Percentiles rank a stretch among this genome's conserved stretches.
These are phyloP conservation scores for Juncus effusus DNA, from an alignment of 176 grass and related monocot species.

Conservation along the genomic window DNA sequence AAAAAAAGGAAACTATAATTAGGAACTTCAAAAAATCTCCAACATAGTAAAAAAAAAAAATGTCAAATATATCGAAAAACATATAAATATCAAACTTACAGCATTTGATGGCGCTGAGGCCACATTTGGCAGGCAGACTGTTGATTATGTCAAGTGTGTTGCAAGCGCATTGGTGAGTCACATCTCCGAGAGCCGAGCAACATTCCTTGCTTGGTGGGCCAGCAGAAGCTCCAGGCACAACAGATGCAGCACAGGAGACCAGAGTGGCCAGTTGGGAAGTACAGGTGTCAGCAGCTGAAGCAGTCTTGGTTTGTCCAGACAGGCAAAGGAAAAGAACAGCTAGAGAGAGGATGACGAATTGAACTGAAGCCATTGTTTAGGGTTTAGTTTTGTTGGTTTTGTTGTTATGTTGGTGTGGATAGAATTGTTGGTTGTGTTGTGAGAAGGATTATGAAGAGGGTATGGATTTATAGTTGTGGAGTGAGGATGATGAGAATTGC, in stretches of 20 bases:
- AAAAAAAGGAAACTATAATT: too few relatives aligned
- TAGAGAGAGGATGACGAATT: constrained; percentile 2
- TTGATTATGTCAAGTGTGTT: constrained; percentile 70
- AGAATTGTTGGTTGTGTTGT: too few relatives aligned
- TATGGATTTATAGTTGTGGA: too few relatives aligned
- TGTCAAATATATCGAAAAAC: too few relatives aligned
- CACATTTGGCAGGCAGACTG: constrained; percentile 63
- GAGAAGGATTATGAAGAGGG: too few relatives aligned
- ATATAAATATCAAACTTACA: constrained; percentile 25
- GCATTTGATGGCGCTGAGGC: constrained; percentile 39
- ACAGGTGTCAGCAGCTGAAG: constrained; percentile 33
- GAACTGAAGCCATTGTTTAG: constrained; percentile 10
- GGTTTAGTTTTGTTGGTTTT: too few relatives aligned
- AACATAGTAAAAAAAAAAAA: too few relatives aligned
- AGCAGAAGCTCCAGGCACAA: constrained; percentile 46
- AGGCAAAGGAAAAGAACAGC: constrained; percentile 20
- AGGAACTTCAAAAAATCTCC: too few relatives aligned
- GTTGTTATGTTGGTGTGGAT: too few relatives aligned
- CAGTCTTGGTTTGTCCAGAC: constrained; percentile 2
- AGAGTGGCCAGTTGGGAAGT: constrained; percentile 50
- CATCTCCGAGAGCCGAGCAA: constrained; percentile 53
- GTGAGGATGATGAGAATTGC: too few relatives aligned
- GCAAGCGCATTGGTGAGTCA: constrained; percentile 61
- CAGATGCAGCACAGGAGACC: constrained; percentile 56
- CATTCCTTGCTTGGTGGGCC: constrained; percentile 53